Conservation (phyloP, 1,284 basidiomycete species). For the Boletellus deceptivus region DNA sequence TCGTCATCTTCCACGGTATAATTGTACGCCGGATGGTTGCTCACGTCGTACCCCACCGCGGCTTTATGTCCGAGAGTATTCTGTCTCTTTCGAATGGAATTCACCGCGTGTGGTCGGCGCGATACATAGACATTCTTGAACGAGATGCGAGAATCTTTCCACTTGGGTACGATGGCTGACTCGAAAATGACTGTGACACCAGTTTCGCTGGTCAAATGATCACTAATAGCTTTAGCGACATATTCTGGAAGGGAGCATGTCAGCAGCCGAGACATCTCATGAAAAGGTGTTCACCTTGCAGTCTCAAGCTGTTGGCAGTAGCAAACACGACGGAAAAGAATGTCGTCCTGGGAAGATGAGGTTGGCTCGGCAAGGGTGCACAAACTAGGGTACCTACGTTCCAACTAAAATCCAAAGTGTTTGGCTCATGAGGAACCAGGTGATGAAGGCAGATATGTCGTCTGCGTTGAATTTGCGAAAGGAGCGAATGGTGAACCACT, state of each 20-base stretch:
- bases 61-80: constrained; percentile 44
- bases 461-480: constrained; percentile 96
- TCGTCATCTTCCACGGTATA: constrained; percentile 54
- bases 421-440: constrained; percentile 93
- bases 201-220: constrained; percentile 91
- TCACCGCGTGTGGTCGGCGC: constrained; percentile 55
- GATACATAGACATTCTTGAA: constrained; percentile 98
- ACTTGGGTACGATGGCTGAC: constrained; percentile 96
- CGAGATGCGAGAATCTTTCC: constrained; percentile 93
- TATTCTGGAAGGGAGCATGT: constrained; percentile 55
- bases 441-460: constrained; percentile 95
- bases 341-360: constrained; percentile 64
- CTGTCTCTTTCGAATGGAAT: constrained; percentile 16
- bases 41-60: constrained; percentile 70
- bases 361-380: constrained; percentile 14
- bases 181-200: constrained; percentile 96
- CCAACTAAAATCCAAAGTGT: constrained; percentile 92
- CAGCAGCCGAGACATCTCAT: neutral
- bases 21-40: constrained; percentile 71
- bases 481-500: constrained; percentile 96
- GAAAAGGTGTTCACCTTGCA: constrained; percentile 65
- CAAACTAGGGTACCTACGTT: constrained; percentile 59
- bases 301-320: constrained; percentile 83
- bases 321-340: constrained; percentile 95
- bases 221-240: constrained; percentile 86